Base-by-base conservation (phyloP, 2,329 filamentous ascomycete species). In the Microdochium trichocladiopsis region DNA sequence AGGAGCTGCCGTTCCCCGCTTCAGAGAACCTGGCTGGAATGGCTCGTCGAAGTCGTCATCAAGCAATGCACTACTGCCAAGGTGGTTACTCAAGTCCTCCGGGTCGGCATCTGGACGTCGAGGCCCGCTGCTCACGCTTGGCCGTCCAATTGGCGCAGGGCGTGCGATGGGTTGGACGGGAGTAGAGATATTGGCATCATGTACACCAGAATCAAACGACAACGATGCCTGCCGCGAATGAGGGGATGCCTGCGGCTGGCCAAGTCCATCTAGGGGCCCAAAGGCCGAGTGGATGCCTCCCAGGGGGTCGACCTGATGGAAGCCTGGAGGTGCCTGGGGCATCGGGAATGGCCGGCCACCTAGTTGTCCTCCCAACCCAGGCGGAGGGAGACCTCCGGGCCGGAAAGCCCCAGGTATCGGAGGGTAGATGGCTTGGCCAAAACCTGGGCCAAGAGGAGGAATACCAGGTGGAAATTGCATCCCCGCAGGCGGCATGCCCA, bases 21-120 rank as follows among this genome's bases (percentile, higher is more conserved):
- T 69, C 43, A 69, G 67, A 41, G 75, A 68, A 11, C 52, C 55
- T 1, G 23, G 66, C 5, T 68, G 66, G 31, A 75, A 72, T 56
- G 69, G 79, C 64, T 75, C 87, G 70, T 75, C 89, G 61, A 68
- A 84, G 63, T 45, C 41, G 41, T 95, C 91, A 55, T 86, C 86
- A 48, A 97, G 75, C 12, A 99, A 75, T 12, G 92, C 94, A 61
- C 90, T 92, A 68, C 93, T 97, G 12, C 94, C 94, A 24, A 99
- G 77, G 60, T 94, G 91, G 55, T 86, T 82, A 56, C 84, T 87
- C 51, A 88, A 72, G 49, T 89, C 82, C 52, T 93, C 90, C 21
- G 90, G 73, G 52, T 86, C 84, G 25, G 74, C 71, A 24, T 45
- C 41, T 18, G 41, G 18, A 18, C 41, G 41, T 16, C 41, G 41